Conservation (phyloP, 805 yeast genomes). For the Saturnispora hagleri region DNA sequence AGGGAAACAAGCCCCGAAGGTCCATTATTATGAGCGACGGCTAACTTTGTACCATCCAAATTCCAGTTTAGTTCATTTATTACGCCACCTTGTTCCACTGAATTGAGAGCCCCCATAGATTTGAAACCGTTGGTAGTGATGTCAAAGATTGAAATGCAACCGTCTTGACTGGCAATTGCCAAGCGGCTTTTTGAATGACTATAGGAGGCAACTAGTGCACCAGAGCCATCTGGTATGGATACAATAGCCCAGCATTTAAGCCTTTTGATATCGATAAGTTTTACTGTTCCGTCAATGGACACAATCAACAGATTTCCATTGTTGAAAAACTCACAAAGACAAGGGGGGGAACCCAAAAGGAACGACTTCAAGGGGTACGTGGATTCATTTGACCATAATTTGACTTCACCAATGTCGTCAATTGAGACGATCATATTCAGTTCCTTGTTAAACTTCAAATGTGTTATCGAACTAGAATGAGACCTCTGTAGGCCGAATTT, state of each 20-base stretch:
- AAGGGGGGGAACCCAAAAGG: background rate
- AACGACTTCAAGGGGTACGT: background rate
- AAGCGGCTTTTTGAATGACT: background rate
- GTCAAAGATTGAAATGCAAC: background rate
- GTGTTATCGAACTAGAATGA: background rate
- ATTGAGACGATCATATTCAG: slow-evolving; percentile 1
- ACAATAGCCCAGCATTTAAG: background rate
- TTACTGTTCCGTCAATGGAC: slow-evolving; percentile 3
- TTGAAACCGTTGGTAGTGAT: background rate
- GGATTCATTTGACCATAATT: slow-evolving; percentile 1
- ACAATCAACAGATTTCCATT: background rate
- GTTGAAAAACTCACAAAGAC: background rate
- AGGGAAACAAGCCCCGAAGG: background rate
- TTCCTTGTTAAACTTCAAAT: background rate
- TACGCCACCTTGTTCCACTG: background rate
- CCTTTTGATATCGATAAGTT: background rate
- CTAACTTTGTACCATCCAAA: background rate
- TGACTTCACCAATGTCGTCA: slow-evolving; percentile 1
- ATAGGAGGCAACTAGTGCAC: background rate
- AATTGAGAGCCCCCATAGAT: slow-evolving; percentile 2
- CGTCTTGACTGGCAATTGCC: background rate
- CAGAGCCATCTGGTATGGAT: slow-evolving; percentile 4
- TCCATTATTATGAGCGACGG: background rate
- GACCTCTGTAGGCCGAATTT: background rate
- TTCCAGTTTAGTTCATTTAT: background rate